Percentiles rank a stretch among this genome's conserved stretches.
Conservation (phyloP, 129 eudicot genomes). For the Flaveria sonorensis region DNA sequence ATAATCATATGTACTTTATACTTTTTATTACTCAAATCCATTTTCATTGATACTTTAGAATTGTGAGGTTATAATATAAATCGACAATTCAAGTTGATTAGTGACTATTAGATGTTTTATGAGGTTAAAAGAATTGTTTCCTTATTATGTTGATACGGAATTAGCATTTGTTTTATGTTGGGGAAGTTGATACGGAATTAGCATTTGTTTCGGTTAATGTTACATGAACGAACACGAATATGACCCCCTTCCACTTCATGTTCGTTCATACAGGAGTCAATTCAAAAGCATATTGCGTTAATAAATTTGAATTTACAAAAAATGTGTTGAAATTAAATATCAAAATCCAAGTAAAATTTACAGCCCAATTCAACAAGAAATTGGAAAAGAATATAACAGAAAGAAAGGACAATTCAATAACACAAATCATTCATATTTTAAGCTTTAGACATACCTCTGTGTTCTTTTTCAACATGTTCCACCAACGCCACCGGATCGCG, state of each 20-base stretch:
- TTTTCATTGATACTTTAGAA: too few species aligned
- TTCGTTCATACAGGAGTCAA: not conserved
- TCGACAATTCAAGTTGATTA: too few species aligned
- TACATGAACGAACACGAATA: not conserved
- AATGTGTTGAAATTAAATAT: constrained; percentile 20
- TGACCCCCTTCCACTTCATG: not conserved
- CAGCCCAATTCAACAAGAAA: constrained; percentile 18
- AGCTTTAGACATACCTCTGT: constrained; percentile 72
- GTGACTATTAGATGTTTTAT: too few species aligned
- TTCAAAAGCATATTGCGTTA: too few species aligned
- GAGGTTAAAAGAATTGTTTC: too few species aligned
- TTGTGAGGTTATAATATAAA: too few species aligned
- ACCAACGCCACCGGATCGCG: constrained; percentile 79
- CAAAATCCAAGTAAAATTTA: constrained; percentile 8
- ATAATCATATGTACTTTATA: too few species aligned
- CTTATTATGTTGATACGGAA: too few species aligned
- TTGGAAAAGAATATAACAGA: constrained; percentile 10
- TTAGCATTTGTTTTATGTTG: too few species aligned
- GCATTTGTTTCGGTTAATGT: not conserved
- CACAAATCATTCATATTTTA: constrained; percentile 19
- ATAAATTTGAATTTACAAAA: not conserved
- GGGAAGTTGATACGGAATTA: too few species aligned
- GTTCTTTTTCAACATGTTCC: constrained; percentile 91
- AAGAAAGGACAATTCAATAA: constrained; percentile 21
- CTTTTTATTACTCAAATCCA: too few species aligned